phyloP scores from a whole-genome alignment of 805 yeast genomes.

The Starmerella khaoyaiensis region DNA sequence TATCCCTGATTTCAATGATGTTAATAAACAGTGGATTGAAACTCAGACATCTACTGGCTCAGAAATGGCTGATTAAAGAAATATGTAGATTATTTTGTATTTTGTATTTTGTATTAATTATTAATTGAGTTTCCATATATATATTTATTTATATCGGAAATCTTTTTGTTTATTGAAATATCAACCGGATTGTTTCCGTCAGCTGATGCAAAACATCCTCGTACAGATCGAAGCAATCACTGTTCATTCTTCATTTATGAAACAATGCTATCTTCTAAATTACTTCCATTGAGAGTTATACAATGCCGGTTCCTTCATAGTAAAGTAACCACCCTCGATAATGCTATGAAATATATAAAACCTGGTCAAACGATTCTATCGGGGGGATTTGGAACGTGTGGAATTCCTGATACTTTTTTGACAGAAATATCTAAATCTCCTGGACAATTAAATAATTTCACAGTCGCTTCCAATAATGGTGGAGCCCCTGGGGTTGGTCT shows the following conservation, averaged over 20 bases:
- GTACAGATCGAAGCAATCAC: no score
- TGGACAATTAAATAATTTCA: conserved; percentile 28
- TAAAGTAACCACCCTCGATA: conserved; percentile 17
- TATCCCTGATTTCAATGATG: conserved; percentile 26
- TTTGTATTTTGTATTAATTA: no score
- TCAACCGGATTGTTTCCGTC: no score
- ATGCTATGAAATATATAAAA: conserved; percentile 19
- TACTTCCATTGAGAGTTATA: no score
- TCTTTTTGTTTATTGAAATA: no score
- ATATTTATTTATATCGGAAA: no score
- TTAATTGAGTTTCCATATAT: no score
- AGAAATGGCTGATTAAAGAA: conserved; percentile 2
- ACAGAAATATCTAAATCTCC: conserved; percentile 29
- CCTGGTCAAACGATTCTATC: conserved; percentile 30
- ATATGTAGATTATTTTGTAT: not conserved
- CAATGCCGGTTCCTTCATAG: conserved; percentile 6
- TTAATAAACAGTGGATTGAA: conserved; percentile 24
- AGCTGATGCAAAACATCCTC: no score
- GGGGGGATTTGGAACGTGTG: conserved; percentile 41
- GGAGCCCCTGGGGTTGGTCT: conserved; percentile 37
- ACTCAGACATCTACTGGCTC: conserved; percentile 1
- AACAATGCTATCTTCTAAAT: no score
- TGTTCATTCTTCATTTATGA: no score
- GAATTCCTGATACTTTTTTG: conserved; percentile 36
- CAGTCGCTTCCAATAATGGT: conserved; percentile 39